Evolutionary conservation across 805 yeast species (phyloP), one percentile per base, ranked within the genome.

Genomic region (Ogataea trehaloabstinens): DNA sequence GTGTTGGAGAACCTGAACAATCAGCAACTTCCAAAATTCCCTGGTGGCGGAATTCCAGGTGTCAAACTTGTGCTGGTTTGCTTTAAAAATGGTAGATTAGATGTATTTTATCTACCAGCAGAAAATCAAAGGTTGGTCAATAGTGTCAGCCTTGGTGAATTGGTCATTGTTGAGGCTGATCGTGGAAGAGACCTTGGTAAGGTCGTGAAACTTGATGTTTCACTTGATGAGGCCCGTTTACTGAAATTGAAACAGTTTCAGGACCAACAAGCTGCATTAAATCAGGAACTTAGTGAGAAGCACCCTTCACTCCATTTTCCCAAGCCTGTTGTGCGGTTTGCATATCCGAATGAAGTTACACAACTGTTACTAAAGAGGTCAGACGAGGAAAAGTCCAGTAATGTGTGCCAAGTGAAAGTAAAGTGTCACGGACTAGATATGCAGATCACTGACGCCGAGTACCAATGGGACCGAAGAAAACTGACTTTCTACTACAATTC

Each of bases 101-200:
- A 88, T 60, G 87, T 86, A 6, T 87, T 84, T 53, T 78, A 76
- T 54, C 61, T 81, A 16, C 79, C 87, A 2, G 66, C 45, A 12
- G 58, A 55, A 19, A 46, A 49, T 31, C 49, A 41, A 20, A 46
- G 53, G 22, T 28, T 40, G 20, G 31, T 44, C 17, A 50, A 60
- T 19, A 52, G 48, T 22, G 59, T 79, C 30, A 63, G 66, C 35
- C 60, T 68, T 4, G 85, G 85, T 17, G 89, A 83, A 54, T 68
- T 83, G 52, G 91, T 86, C 12, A 76, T 85, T 53, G 95, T 85
- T 13, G 91, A 85, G 54, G 95, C 93, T 1, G 95, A 85, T 54
- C 67, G 95, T 24, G 95, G 95, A 25, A 64, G 78, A 25, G 95
- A 85, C 60, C 68, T 85, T 43, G 95, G 95, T 25, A 73, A 74